Evolutionary conservation across 148 eudicot species (phyloP), one percentile per base, ranked within the genome.

Genomic region (Hydrangea macrophylla): DNA sequence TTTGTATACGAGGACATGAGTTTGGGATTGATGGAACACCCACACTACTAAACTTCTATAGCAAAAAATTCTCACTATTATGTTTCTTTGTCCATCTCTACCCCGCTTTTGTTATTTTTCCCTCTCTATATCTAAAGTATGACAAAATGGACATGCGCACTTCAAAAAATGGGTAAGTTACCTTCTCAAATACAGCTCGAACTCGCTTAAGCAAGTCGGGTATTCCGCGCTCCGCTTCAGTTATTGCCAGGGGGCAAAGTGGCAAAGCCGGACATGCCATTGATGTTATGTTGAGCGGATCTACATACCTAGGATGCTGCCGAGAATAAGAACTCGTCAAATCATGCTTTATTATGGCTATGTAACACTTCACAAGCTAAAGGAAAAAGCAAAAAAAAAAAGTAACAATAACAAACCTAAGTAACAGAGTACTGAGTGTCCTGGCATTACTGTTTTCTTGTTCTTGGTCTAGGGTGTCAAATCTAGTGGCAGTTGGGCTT

Each of bases 181-280:
- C 99, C 99, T 88, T 91, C 70, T 91, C 97, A 84, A 94, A 89
- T 28, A 89, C 86, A 69, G 87, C 87, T 69, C 99, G 83, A 51
- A 94, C 80, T 48, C 93, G 83, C 82, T 94, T 94, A 73, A 94
- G 88, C 40, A 94, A 73, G 80, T 88, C 96, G 31, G 99, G 97
- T 56, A 83, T 87, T 77, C 98, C 98, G 61, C 97, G 90, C 76
- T 90, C 97, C 62, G 96, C 98, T 85, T 94, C 98, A 74, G 98
- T 81, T 73, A 90, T 94, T 65, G 98, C 98, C 44, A 94, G 73
- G 40, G 98, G 98, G 74, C 98, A 94, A 44, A 94, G 85, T 24
- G 98, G 98, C 51, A 94, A 60, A 67, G 98, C 97, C 53, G 98
- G 98, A 79, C 97, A 94, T 8, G 97, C 97, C 99, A 94, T 94